Evolutionary conservation across 805 yeast genomes (phyloP), one percentile per base, ranked within the genome.

Genomic region (Tetrapisispora arboricola): DNA sequence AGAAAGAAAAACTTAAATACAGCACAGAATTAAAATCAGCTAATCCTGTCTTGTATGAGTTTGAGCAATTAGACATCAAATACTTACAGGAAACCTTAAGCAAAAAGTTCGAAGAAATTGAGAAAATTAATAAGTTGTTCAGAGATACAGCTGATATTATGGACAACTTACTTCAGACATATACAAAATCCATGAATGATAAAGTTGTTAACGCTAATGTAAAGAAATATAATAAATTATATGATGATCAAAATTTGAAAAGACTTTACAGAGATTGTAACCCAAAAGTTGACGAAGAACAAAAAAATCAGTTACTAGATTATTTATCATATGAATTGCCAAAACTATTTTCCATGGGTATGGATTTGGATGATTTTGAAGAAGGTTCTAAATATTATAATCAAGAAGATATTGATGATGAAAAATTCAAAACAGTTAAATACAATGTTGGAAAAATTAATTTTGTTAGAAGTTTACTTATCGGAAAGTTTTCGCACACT

Each of bases 151-250:
- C 44, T 5, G 18, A 46, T 2, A 67, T 82, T 15, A 55, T 85
- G 38, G 58, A 61, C 2, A 60, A 61, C 5, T 65, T 88, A 61
- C 58, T 68, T 8, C 54, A 66, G 3, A 72, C 73, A n/a, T 87
- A 83, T 60, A 84, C 86, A 51, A 84, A 83, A 36, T 82, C 86
- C 52, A 76, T 86, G 63, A 86, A 88, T 55, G 96, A 88, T 61
- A 75, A 77, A 7, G 94, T 88, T 0, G 96, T 88, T 16, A 85
- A 85, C 57, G 72, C 67, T 17, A 78, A 88, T 1, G 78, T 86
- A 15, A 65, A 72, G 16, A 64, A 65, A 11, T 81, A 56, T 53
- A 68, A 68, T 26, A 70, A 74, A 68, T 46, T 20, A 40, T 61
- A 32, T 57, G 56, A 24, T 42, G 49, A 35, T 49, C 47, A 27